Base-by-base conservation (phyloP, 2,329 filamentous ascomycete species). In the Cladosporium sp. region DNA sequence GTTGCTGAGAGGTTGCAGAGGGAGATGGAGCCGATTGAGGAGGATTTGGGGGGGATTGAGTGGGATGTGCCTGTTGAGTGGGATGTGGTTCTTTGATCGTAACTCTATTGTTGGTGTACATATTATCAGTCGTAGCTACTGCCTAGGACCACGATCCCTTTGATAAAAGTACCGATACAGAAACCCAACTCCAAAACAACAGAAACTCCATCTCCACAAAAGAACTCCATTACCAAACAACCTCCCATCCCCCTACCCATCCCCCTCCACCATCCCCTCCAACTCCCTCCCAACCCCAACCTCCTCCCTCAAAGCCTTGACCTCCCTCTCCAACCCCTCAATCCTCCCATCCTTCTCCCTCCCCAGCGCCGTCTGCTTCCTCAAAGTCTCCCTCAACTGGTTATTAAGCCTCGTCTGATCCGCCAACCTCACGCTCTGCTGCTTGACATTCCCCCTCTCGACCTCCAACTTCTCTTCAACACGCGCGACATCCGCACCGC, bases 1-100 rank as follows among this genome's bases (percentile, higher is more conserved):
- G 83, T 94, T 33, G 85, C 88, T 5, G 72, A 72, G 38, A 71
- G 78, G 64, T 64, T 95, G 71, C 84, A 88, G 68, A 67, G 65
- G 53, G 62, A 66, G 35, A 66, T 64, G 27, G 47, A 66, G 38
- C 73, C 74, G 11, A 45, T 74, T 22, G 73, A 76, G 51, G 74
- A 77, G 52, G 13, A 20, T n/a, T 22, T 48, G 22, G 45, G 41
- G 2, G 11, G 9, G 7, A 38, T 40, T 18, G 25, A 39, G 8
- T 48, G 45, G 36, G 27, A 48, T 35, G 15, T 2, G 15, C n/a
- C n/a, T n/a, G n/a, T n/a, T n/a, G n/a, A n/a, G n/a, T n/a, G n/a
- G n/a, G n/a, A n/a, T n/a, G n/a, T 13, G 7, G 32, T 35, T 35
- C 15, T 35, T 9, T 27, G 4, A 27, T 27, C 5, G 9, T 27